Evolutionary conservation across 2,329 filamentous ascomycete genomes (phyloP), one percentile per base, ranked within the genome.

Genomic region (Sclerotinia subarctica): DNA sequence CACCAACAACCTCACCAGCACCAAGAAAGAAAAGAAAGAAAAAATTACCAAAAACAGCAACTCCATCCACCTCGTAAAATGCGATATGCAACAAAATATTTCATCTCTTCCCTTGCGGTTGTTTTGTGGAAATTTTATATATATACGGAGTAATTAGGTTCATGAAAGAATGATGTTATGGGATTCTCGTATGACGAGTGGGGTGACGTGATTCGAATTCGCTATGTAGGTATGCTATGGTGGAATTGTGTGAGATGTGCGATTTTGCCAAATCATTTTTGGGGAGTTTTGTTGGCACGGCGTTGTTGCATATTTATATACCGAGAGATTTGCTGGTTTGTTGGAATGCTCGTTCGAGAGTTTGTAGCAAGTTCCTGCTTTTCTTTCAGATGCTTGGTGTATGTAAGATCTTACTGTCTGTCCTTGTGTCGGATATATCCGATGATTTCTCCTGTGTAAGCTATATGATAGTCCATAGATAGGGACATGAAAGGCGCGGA

Each of bases 41-140:
- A 13, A n/a, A 24, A 51, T 62, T 62, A 26, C 46, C 59, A 11
- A 17, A 62, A 51, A 26, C 58, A 62, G 46, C 15, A 62, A 51
- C 15, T 62, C n/a, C 29, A 51, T 62, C 46, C 59, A 51, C 38
- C 21, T 32, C 29, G 29, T 8, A 51, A 13, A 38, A 13, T 51
- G 7, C 51, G 59, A 51, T 21, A 5, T 62, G 59, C 59, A 62
- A 62, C 59, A 62, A 51, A 62, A 26, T 2, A 21, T 7, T 7
- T 1, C 15, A 24, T 51, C 53, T 19, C 29, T 35, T n/a, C n/a
- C n/a, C n/a, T n/a, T n/a, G n/a, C n/a, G n/a, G n/a, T n/a, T n/a
- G n/a, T n/a, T n/a, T n/a, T n/a, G n/a, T n/a, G n/a, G n/a, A n/a
- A n/a, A n/a, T n/a, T n/a, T n/a, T n/a, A n/a, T n/a, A n/a, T n/a